Percentiles rank a stretch among this genome's conserved stretches.
These are phyloP conservation scores for Allomyces arbusculus DNA, from an alignment of 192 early-diverging fungal species.

Conservation along the genomic window DNA sequence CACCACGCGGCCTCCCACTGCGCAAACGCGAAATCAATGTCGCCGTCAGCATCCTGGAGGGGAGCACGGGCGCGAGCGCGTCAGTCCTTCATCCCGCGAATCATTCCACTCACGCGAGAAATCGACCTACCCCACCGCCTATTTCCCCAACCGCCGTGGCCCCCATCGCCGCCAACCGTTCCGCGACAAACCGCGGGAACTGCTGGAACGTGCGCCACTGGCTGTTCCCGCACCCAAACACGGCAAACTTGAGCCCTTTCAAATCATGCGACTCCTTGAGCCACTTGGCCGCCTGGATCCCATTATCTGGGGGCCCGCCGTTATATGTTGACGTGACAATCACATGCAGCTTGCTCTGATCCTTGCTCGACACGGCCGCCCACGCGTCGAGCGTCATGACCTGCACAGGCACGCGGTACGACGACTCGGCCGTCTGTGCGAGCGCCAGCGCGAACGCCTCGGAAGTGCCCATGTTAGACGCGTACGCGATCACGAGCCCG, in stretches of 20 bases:
- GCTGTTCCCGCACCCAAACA: conserved; percentile 42
- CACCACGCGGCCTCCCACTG: background rate
- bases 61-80: too few relatives aligned
- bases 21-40: conserved; percentile 2
- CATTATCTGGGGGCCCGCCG: conserved; percentile 31
- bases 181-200: conserved; percentile 25
- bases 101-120: too few relatives aligned
- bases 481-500: conserved; percentile 22
- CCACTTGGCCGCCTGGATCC: conserved; percentile 2
- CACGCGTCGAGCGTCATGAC: background rate
- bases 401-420: background rate
- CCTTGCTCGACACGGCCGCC: background rate
- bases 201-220: conserved; percentile 35
- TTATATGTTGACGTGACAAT: conserved; percentile 25
- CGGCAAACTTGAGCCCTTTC: conserved; percentile 19
- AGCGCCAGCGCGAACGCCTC: conserved; percentile 27
- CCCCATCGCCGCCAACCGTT: conserved; percentile 19
- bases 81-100: too few relatives aligned
- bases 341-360: conserved; percentile 1
- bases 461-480: conserved; percentile 29
- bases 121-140: too few relatives aligned
- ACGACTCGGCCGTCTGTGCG: background rate
- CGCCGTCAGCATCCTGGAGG: conserved; percentile 22
- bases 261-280: conserved; percentile 1
- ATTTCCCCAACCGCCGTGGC: conserved; percentile 12